Conservation (phyloP, 1,139 yeast genomes). For the Lodderomyces metapsilosis region DNA sequence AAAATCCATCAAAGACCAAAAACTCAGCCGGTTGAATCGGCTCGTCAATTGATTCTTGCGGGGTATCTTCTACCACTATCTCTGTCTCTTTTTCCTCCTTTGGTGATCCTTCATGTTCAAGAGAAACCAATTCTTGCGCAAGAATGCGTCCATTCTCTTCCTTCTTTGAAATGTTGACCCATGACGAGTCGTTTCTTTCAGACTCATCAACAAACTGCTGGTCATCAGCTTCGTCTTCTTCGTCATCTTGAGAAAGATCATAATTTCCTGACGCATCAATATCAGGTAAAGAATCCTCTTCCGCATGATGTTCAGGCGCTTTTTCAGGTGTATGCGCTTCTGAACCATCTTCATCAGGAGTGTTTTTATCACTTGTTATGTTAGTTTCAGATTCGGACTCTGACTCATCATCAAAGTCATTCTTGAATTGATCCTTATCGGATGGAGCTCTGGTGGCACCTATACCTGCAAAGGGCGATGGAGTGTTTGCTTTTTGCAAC, state of each 20-base stretch:
- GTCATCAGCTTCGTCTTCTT: constrained; percentile 4
- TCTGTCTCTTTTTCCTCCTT: neutral
- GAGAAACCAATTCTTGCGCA: neutral
- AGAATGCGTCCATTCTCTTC: neutral
- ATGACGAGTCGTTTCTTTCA: neutral
- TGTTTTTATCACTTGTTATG: constrained; percentile 4
- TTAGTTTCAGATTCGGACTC: constrained; percentile 5
- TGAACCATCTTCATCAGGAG: constrained; percentile 6
- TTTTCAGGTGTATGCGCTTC: constrained; percentile 4
- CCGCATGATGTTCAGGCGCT: neutral
- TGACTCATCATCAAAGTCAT: constrained; percentile 6
- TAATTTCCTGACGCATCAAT: neutral
- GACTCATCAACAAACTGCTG: neutral
- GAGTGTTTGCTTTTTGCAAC: neutral
- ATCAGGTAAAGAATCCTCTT: neutral
- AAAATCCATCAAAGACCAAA: constrained; percentile 15
- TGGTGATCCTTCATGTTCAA: neutral
- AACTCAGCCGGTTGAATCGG: constrained; percentile 12
- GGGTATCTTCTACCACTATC: constrained; percentile 4
- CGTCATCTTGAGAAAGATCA: constrained; percentile 2
- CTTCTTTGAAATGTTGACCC: constrained; percentile 1
- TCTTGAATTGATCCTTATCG: constrained; percentile 2
- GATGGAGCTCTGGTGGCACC: constrained; percentile 5
- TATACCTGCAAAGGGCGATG: constrained; percentile 7
- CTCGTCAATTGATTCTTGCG: constrained; percentile 1